These are phyloP conservation scores for Entomortierella chlamydospora DNA, from an alignment of 192 early-diverging fungal genomes.

Conservation along the genomic window DNA sequence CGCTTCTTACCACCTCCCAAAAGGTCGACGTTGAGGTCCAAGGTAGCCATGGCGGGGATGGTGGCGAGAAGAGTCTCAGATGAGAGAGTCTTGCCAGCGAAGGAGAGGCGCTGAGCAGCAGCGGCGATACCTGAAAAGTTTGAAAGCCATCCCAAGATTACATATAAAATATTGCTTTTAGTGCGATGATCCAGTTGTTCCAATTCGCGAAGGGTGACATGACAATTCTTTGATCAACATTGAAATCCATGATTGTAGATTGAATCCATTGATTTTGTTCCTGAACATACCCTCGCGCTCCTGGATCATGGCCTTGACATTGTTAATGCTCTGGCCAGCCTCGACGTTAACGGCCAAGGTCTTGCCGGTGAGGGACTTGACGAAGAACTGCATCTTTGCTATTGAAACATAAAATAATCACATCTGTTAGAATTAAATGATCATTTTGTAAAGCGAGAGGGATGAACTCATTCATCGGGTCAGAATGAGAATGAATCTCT, in stretches of 20 bases:
- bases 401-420: not conserved
- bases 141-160: not conserved
- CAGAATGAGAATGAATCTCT: not conserved
- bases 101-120: constrained; percentile 70
- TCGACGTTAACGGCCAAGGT: constrained; percentile 69
- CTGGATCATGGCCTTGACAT: constrained; percentile 69
- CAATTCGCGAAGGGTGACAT: not conserved
- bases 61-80: constrained; percentile 38
- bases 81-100: constrained; percentile 61
- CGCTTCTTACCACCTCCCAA: constrained; percentile 97
- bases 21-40: constrained; percentile 64
- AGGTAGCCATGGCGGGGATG: constrained; percentile 56
- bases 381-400: constrained; percentile 70
- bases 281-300: constrained; percentile 63
- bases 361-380: constrained; percentile 73
- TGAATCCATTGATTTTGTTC: not conserved
- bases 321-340: constrained; percentile 58
- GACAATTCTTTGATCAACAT: not conserved
- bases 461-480: not conserved
- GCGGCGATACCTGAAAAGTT: constrained; percentile 66
- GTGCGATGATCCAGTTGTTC: not conserved
- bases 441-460: not conserved
- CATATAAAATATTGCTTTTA: constrained; percentile 2
- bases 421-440: not conserved
- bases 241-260: not conserved